phyloP scores from a whole-genome alignment of 2,329 filamentous ascomycete genomes.

The Thelonectria olida region DNA sequence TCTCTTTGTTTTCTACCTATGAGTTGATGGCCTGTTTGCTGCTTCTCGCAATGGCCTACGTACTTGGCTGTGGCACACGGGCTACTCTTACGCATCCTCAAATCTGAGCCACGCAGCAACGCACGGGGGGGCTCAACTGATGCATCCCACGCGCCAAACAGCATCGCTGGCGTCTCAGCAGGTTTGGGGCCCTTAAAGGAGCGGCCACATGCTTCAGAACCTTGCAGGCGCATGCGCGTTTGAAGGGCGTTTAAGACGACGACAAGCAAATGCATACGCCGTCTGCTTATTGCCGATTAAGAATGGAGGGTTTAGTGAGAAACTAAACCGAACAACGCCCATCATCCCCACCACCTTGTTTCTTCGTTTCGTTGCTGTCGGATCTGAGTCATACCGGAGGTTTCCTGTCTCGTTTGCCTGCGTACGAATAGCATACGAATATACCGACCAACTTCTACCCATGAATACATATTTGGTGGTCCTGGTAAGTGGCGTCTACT shows the following conservation, averaged over 20 bases:
- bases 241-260: neutral
- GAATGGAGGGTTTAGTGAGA: too few relatives aligned
- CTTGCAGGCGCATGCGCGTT: neutral
- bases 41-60: too few relatives aligned
- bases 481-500: neutral
- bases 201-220: neutral
- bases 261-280: neutral
- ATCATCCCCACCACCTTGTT: neutral
- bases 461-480: too few relatives aligned
- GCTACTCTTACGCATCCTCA: neutral
- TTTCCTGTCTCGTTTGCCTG: slow-evolving; percentile 5
- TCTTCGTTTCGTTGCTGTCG: neutral
- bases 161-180: neutral
- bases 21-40: too few relatives aligned
- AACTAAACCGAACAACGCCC: neutral
- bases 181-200: neutral
- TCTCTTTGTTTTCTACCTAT: neutral
- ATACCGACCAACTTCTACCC: too few relatives aligned
- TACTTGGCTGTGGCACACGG: neutral
- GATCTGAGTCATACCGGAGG: neutral
- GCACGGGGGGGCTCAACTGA: neutral
- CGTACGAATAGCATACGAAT: neutral
- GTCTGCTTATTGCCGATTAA: slow-evolving; percentile 4
- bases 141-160: neutral
- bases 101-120: neutral